Evolutionary conservation across 306 rosid species (phyloP).

Genomic region (Begonia peltatifolia): DNA sequence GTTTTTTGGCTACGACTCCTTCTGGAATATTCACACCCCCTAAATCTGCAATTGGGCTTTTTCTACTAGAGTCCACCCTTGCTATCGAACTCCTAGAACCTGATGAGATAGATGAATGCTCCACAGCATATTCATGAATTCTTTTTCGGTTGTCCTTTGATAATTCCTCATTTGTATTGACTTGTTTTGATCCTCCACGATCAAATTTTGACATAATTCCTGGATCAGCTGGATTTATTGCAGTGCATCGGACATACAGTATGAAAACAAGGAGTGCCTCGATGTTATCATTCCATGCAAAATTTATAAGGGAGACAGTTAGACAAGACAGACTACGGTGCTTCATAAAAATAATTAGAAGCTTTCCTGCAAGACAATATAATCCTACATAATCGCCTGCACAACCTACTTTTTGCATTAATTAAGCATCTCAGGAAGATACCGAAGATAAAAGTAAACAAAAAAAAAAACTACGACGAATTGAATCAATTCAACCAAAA

Average conservation of each 20-base stretch:
- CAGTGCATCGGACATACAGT: constrained; percentile 89
- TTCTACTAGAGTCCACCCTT: constrained; percentile 56
- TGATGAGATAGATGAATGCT: constrained; percentile 51
- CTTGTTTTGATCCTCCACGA: constrained; percentile 21
- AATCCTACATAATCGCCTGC: too few species aligned
- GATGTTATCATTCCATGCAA: constrained; percentile 19
- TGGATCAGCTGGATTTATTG: constrained; percentile 97
- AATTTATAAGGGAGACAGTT: constrained; percentile 14
- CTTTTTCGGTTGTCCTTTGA: constrained; percentile 30
- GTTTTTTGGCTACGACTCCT: constrained; percentile 21
- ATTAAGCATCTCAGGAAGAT: too few species aligned
- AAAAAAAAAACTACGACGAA: too few species aligned
- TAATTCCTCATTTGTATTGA: constrained; percentile 30
- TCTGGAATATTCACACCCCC: constrained; percentile 28
- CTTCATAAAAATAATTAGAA: too few species aligned
- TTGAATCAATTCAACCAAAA: too few species aligned
- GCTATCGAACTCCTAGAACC: constrained; percentile 64
- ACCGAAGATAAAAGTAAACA: too few species aligned
- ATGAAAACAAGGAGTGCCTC: constrained; percentile 85
- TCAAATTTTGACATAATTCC: constrained; percentile 83
- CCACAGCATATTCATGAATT: constrained; percentile 39
- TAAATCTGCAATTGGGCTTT: constrained; percentile 60
- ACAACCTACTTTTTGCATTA: too few species aligned
- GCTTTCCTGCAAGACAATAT: too few species aligned
- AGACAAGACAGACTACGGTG: too few species aligned